Percentiles rank a stretch among this genome's conserved stretches.
These are phyloP conservation scores for Aspergillus pseudonomiae DNA, from an alignment of 2,329 filamentous ascomycete species.

Conservation along the genomic window DNA sequence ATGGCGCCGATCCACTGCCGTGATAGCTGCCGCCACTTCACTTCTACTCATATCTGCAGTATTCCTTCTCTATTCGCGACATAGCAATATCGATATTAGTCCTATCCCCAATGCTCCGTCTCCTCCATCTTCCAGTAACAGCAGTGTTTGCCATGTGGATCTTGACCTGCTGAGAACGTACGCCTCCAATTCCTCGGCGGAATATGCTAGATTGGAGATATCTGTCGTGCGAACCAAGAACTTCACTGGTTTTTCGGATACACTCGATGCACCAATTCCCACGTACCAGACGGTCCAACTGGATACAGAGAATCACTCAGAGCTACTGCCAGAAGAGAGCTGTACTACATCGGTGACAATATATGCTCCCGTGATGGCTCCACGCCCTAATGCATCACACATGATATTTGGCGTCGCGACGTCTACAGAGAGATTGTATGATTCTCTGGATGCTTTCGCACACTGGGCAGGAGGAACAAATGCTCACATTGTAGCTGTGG, in stretches of 20 bases:
- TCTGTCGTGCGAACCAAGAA: constrained; percentile 20
- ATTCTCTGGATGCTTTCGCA: constrained; percentile 52
- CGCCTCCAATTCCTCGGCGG: constrained; percentile 15
- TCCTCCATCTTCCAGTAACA: not conserved
- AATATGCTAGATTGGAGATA: constrained; percentile 24
- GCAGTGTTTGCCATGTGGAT: constrained; percentile 20
- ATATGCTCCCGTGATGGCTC: constrained; percentile 16
- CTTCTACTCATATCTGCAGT: constrained; percentile 11
- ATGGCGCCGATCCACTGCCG: constrained; percentile 11
- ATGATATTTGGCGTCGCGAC: constrained; percentile 59
- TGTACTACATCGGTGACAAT: constrained; percentile 22
- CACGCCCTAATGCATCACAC: constrained; percentile 43
- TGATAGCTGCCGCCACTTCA: constrained; percentile 12
- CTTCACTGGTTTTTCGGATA: constrained; percentile 20
- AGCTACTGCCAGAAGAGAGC: constrained; percentile 15
- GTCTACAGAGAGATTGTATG: constrained; percentile 50
- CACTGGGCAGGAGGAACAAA: constrained; percentile 56
- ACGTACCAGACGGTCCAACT: constrained; percentile 20
- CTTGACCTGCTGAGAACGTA: constrained; percentile 20
- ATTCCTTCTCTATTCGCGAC: constrained; percentile 14
- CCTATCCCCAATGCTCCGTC: not conserved
- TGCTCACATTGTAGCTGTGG: constrained; percentile 53
- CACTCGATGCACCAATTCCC: constrained; percentile 16
- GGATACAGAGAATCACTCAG: constrained; percentile 25
- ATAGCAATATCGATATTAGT: not conserved